Evolutionary conservation across 768 basidiomycete genomes (phyloP).

Genomic region (Pulveroboletus frians): DNA sequence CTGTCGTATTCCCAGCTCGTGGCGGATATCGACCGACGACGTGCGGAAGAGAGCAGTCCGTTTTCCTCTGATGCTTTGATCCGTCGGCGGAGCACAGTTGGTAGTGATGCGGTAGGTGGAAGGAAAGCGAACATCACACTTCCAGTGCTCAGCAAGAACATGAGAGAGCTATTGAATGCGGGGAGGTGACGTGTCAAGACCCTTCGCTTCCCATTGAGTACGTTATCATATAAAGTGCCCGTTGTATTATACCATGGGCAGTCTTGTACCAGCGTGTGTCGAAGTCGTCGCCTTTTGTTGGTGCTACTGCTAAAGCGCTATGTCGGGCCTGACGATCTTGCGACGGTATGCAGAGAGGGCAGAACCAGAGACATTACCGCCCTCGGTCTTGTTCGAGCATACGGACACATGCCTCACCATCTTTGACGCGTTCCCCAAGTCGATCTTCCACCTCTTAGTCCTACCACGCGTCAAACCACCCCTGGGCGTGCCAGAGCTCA

Average conservation of each 20-base stretch:
- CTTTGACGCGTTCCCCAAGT: slow-evolving; percentile 76
- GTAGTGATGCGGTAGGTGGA: slow-evolving; percentile 1
- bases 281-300: not conserved
- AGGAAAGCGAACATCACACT: slow-evolving; percentile 33
- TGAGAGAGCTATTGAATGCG: slow-evolving; percentile 54
- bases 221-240: slow-evolving; percentile 1
- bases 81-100: slow-evolving; percentile 26
- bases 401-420: slow-evolving; percentile 55
- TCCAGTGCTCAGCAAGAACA: slow-evolving; percentile 54
- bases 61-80: slow-evolving; percentile 27
- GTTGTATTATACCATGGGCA: slow-evolving; percentile 16
- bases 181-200: slow-evolving; percentile 29
- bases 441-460: slow-evolving; percentile 83
- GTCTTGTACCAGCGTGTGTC: not conserved
- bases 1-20: slow-evolving; percentile 86
- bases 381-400: slow-evolving; percentile 55
- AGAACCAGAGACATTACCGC: slow-evolving; percentile 49
- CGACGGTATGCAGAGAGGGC: slow-evolving; percentile 52
- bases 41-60: slow-evolving; percentile 45
- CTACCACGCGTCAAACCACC: slow-evolving; percentile 53
- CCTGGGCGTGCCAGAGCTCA: slow-evolving; percentile 36
- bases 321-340: slow-evolving; percentile 49
- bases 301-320: not conserved
- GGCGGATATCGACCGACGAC: slow-evolving; percentile 81
- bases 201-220: slow-evolving; percentile 1